Evolutionary conservation across 1,284 basidiomycete species (phyloP).

Genomic region (Moesziomyces parantarcticus): DNA sequence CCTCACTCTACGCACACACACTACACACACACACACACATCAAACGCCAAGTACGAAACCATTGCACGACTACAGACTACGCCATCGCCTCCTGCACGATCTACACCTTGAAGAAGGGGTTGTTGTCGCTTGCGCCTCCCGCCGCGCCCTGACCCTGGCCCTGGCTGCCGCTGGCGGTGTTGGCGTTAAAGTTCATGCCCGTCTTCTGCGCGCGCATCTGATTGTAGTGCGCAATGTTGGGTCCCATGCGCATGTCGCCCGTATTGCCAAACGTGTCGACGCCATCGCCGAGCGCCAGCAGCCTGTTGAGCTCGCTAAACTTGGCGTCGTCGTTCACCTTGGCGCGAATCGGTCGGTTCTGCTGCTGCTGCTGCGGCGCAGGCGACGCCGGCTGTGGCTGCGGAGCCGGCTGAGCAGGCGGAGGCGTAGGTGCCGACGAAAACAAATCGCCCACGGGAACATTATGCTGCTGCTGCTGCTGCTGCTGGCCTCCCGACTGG

Average conservation of each 20-base stretch:
- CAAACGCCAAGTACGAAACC: too few species aligned
- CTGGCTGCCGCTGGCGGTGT: conserved; percentile 9
- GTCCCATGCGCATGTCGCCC: conserved; percentile 64
- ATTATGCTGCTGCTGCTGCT: conserved; percentile 43
- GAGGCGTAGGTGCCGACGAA: conserved; percentile 43
- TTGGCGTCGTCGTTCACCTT: conserved; percentile 49
- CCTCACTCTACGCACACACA: too few species aligned
- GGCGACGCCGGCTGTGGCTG: conserved; percentile 15
- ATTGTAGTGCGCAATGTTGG: conserved; percentile 44
- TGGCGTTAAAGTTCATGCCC: conserved; percentile 47
- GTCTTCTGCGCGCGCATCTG: conserved; percentile 52
- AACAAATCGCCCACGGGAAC: conserved; percentile 61
- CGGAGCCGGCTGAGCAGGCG: conserved; percentile 26
- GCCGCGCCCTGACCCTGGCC: neutral
- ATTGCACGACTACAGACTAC: too few species aligned
- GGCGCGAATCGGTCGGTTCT: conserved; percentile 32
- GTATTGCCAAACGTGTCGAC: conserved; percentile 67
- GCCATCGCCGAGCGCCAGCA: conserved; percentile 64
- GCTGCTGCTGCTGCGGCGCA: conserved; percentile 26
- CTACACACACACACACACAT: too few species aligned
- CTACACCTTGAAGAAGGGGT: conserved; percentile 58
- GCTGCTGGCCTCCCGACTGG: conserved; percentile 21
- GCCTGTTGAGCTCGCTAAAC: conserved; percentile 62
- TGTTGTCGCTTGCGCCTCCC: conserved; percentile 31
- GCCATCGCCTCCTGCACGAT: too few species aligned